These are phyloP conservation scores for Nidularia pulvinata DNA, from an alignment of 768 basidiomycete genomes.

Conservation along the genomic window DNA sequence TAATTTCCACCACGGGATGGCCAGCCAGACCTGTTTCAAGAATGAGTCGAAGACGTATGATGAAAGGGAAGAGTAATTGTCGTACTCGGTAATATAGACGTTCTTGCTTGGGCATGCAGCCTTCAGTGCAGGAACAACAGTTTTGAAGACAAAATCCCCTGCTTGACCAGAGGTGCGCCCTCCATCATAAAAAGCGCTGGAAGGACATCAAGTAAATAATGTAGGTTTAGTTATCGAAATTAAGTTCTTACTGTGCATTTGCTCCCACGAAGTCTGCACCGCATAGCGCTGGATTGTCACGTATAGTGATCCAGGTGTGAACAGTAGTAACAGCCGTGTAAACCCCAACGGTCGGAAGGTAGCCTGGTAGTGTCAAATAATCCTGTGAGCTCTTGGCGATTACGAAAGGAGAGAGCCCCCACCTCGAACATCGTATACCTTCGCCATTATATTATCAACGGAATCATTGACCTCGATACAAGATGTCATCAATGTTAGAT, in stretches of 20 bases:
- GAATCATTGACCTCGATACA: conserved; percentile 21
- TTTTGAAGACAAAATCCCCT: conserved; percentile 36
- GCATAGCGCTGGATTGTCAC: conserved; percentile 27
- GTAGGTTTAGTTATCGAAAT: no score
- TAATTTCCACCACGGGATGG: conserved; percentile 29
- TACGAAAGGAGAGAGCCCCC: background rate
- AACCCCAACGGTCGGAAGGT: conserved; percentile 27
- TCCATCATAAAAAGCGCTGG: conserved; percentile 33
- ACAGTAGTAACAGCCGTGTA: conserved; percentile 33
- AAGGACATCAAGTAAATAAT: no score
- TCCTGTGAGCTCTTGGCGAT: no score
- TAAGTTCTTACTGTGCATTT: conserved; percentile 30
- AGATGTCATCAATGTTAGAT: background rate
- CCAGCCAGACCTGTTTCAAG: conserved; percentile 30
- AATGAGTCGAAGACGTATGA: background rate
- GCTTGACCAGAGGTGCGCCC: conserved; percentile 24
- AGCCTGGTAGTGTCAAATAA: conserved; percentile 13
- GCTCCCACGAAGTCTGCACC: conserved; percentile 35
- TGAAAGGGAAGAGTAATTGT: background rate
- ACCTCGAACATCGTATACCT: conserved; percentile 33
- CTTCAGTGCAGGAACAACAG: conserved; percentile 31
- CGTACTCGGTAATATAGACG: conserved; percentile 32
- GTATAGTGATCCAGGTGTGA: conserved; percentile 32
- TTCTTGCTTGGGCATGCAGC: conserved; percentile 33
- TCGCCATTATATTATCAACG: conserved; percentile 27